Base-by-base conservation (phyloP, 495 filamentous ascomycete species). In the Xylaria telfairii region DNA sequence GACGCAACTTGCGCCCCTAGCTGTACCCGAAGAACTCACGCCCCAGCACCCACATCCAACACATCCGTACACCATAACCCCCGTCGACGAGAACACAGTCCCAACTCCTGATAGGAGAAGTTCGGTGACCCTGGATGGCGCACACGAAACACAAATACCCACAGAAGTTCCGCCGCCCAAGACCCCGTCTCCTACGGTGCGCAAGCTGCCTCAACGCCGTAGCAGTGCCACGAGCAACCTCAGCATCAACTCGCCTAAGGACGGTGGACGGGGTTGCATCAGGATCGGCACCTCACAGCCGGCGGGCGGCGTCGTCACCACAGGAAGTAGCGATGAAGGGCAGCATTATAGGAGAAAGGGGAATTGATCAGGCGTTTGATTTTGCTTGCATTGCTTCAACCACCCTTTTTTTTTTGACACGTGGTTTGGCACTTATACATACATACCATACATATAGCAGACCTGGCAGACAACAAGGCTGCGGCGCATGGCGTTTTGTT, bases 261-360 rank as follows among this genome's bases (percentile, higher is more conserved):
- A 73, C 2, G 75, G 77, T 28, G 73, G 69, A 32, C 75, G 77
- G 7, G 73, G 73, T 13, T 75, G 76, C n/a, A 83, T 83, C 57
- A 78, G 71, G 60, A 72, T 83, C 64, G 81, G 81, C 39, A 71
- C 76, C 17, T 67, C 77, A 15, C 77, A 68, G 26, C 75, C 77
- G 1, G 62, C 47, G 0, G n/a, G 41, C 17, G 53, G 67, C 24
- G 54, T 73, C 1, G 61, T 73, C 8, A 77, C 71, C 15, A 71
- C 73, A 17, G 73, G 69, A 41, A 75, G 73, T 24, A 76, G 72
- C 30, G 77, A 76, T n/a, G 75, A 79, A 26, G 75, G 69, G 15
- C 24, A 42, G 7, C 37, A 26, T 28, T 49, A 65, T 15, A 15
- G 4, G 37, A 28, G 12, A 15, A 62, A 42, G 12, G 34, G 1